Evolutionary conservation across 2,329 filamentous ascomycete species (phyloP), one percentile per base, ranked within the genome.

Genomic region (Diaporthe sp.): DNA sequence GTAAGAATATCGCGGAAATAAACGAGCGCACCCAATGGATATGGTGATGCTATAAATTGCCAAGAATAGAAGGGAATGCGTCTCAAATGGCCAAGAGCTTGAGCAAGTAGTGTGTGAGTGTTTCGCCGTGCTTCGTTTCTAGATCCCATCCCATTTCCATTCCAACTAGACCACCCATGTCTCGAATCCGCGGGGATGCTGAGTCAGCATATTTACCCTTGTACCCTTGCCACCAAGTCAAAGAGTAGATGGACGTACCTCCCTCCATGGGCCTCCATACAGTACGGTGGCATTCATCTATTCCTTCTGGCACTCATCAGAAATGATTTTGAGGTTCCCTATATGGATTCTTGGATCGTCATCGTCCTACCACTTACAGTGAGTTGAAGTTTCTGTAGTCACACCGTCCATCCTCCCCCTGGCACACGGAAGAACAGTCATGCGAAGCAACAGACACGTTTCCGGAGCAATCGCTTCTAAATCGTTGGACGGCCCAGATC

Each of bases 171-270:
- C 17, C n/a, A 53, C 13, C 62, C 65, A 53, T 68, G 65, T 68
- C 65, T 68, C 46, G 22, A 17, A 53, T 39, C 62, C 65, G 65
- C 65, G 65, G 65, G 65, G 49, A 39, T n/a, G 65, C 46, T 70
- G 65, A 70, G 65, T 70, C 65, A 70, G 49, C 65, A 42, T 1
- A 22, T 39, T 34, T n/a, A 10, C n/a, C 22, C 49, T 19, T 70
- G 49, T 25, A 34, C 31, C 28, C 46, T 65, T 61, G 58, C 61
- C 42, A 65, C 61, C 37, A 25, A 31, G 58, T 62, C n/a, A 3
- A 62, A 4, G 12, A 28, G 19, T 15, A 62, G n/a, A 22, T 4
- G 25, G 8, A 12, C n/a, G 1, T 25, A 28, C 51, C 17, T 55
- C 10, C 12, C 7, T 55, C 10, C 12, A 39, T 4, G 37, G 12